Evolutionary conservation across 257 asterid genomes (phyloP).

Genomic region (Jasminum sambac): DNA sequence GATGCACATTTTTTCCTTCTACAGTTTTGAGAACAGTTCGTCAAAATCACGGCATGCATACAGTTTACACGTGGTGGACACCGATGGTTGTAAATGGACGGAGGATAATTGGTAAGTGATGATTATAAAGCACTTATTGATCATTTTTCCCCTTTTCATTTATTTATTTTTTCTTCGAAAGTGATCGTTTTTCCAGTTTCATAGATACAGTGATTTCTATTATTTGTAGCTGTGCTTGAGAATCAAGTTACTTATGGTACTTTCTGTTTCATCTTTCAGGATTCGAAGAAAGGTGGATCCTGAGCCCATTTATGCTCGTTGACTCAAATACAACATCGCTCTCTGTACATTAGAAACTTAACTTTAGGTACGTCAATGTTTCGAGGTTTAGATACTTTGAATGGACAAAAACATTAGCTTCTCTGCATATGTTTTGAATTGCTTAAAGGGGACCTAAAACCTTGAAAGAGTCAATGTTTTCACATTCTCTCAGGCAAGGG

Average conservation of each 20-base stretch:
- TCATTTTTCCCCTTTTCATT: too few relatives aligned
- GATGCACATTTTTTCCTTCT: not conserved
- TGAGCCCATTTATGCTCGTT: slow-evolving; percentile 48
- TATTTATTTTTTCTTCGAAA: too few relatives aligned
- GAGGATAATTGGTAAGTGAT: slow-evolving; percentile 79
- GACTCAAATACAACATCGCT: not conserved
- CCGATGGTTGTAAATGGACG: slow-evolving; percentile 85
- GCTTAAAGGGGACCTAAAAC: not conserved
- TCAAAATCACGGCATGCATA: slow-evolving; percentile 78
- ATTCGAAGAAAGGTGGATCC: slow-evolving; percentile 57
- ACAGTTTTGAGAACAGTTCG: slow-evolving; percentile 87
- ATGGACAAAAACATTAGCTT: not conserved
- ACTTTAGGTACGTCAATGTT: not conserved
- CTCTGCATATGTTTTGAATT: not conserved
- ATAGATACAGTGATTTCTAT: not conserved
- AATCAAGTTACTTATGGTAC: not conserved
- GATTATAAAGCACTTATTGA: not conserved
- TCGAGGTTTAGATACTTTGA: too few relatives aligned
- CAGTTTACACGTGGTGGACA: slow-evolving; percentile 85
- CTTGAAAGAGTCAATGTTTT: too few relatives aligned
- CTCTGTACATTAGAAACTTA: not conserved
- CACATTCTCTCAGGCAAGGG: too few relatives aligned
- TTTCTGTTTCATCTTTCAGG: slow-evolving; percentile 38
- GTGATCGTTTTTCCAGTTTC: not conserved
- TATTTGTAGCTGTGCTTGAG: not conserved